Evolutionary conservation across 805 yeast species (phyloP).

Genomic region (Kluyveromyces starmeri): DNA sequence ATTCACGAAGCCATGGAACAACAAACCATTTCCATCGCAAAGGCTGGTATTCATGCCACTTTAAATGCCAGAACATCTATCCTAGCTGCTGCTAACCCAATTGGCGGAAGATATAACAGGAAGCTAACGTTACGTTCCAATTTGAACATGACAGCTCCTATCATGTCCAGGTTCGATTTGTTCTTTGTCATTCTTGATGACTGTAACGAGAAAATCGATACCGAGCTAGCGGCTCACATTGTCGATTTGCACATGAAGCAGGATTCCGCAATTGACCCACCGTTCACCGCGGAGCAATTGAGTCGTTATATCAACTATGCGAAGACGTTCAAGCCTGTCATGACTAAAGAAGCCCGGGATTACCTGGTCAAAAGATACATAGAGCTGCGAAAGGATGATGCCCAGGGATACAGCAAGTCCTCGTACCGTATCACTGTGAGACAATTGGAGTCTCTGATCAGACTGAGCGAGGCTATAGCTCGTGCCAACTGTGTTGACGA

Average conservation of each 20-base stretch:
- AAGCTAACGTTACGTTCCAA: constrained; percentile 77
- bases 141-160: constrained; percentile 93
- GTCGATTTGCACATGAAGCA: constrained; percentile 86
- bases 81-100: constrained; percentile 97
- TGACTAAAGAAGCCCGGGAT: constrained; percentile 75
- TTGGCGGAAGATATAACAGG: constrained; percentile 93
- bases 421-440: constrained; percentile 94
- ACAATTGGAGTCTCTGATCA: constrained; percentile 88
- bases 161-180: constrained; percentile 95
- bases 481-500: constrained; percentile 91
- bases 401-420: constrained; percentile 70
- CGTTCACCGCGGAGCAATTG: constrained; percentile 80
- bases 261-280: constrained; percentile 85
- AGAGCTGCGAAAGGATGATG: constrained; percentile 80
- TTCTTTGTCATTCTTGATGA: constrained; percentile 93
- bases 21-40: constrained; percentile 96
- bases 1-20: constrained; percentile 99
- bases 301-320: constrained; percentile 87
- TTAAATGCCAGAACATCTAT: constrained; percentile 94
- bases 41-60: constrained; percentile 98
- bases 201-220: constrained; percentile 83
- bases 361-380: constrained; percentile 71
- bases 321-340: constrained; percentile 80
- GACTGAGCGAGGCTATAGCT: constrained; percentile 93
- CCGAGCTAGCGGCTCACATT: constrained; percentile 84